Evolutionary conservation across 2,329 filamentous ascomycete species (phyloP).

Genomic region (Hypoxylon sp.): DNA sequence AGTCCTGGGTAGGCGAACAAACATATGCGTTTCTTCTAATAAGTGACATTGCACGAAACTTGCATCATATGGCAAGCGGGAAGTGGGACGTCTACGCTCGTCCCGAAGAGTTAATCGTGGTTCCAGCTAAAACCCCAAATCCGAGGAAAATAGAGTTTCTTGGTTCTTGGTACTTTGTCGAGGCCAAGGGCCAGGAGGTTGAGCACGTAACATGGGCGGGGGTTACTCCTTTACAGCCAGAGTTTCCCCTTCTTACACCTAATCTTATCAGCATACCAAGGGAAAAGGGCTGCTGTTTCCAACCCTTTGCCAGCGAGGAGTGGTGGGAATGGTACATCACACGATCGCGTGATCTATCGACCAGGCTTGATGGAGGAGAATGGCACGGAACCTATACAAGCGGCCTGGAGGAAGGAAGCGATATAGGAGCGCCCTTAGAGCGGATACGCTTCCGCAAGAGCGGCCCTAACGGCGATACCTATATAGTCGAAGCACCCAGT

Average conservation of each 20-base stretch:
- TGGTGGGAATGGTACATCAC: slow-evolving; percentile 47
- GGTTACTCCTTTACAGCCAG: slow-evolving; percentile 24
- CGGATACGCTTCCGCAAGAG: slow-evolving; percentile 35
- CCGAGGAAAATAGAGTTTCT: slow-evolving; percentile 39
- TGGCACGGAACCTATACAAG: slow-evolving; percentile 39
- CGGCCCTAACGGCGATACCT: slow-evolving; percentile 22
- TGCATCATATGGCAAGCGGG: slow-evolving; percentile 15
- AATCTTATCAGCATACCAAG: slow-evolving; percentile 3
- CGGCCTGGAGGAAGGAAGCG: slow-evolving; percentile 6
- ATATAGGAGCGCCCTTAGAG: slow-evolving; percentile 22
- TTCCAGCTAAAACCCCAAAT: slow-evolving; percentile 22
- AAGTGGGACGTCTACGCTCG: neutral
- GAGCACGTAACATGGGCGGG: slow-evolving; percentile 10
- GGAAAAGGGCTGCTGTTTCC: slow-evolving; percentile 37
- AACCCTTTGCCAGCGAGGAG: slow-evolving; percentile 41
- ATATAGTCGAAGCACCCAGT: slow-evolving; percentile 33
- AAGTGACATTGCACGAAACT: slow-evolving; percentile 31
- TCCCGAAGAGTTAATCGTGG: neutral
- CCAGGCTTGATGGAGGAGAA: slow-evolving; percentile 38
- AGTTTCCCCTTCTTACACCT: slow-evolving; percentile 40
- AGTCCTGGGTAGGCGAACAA: slow-evolving; percentile 39
- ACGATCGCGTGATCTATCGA: slow-evolving; percentile 38
- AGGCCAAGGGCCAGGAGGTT: neutral
- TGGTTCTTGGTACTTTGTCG: slow-evolving; percentile 34
- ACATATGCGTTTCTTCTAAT: slow-evolving; percentile 37